These are phyloP conservation scores for Tulasnella sp. DNA, from an alignment of 768 basidiomycete species.

Conservation along the genomic window DNA sequence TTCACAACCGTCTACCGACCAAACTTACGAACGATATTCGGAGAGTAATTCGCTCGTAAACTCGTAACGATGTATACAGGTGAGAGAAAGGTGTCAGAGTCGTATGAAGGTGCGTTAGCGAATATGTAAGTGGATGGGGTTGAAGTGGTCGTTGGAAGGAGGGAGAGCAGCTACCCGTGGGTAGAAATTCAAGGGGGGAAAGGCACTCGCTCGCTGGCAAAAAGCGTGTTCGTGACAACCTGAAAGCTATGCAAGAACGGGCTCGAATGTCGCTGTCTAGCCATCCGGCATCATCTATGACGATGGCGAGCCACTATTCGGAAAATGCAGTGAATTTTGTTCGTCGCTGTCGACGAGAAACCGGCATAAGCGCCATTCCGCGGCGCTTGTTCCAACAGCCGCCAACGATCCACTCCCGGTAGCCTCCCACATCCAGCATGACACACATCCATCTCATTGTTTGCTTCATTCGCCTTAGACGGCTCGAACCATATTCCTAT, in stretches of 20 bases:
- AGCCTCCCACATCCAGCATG: not conserved
- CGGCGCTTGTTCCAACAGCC: conserved; percentile 8
- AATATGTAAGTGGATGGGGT: not conserved
- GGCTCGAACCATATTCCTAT: conserved; percentile 3
- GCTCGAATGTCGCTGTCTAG: not conserved
- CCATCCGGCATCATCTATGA: not conserved
- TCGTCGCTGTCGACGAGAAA: not conserved
- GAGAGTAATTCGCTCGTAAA: not conserved
- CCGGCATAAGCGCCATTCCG: conserved; percentile 11
- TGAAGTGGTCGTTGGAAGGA: not conserved
- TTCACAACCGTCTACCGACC: not conserved
- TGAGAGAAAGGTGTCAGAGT: not conserved
- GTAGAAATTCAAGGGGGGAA: conserved; percentile 6
- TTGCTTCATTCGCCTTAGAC: not conserved
- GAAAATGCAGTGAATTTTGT: not conserved
- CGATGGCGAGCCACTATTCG: not conserved
- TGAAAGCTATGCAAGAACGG: conserved; percentile 1
- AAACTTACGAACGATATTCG: conserved; percentile 3
- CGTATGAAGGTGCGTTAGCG: not conserved
- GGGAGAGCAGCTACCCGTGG: conserved; percentile 8
- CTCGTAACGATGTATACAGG: not conserved
- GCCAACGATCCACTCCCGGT: not conserved
- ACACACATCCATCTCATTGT: not conserved
- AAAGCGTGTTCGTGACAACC: not conserved
- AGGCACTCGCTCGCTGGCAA: conserved; percentile 4